phyloP scores from a whole-genome alignment of 1,284 basidiomycete species.

The Trametes sp. region DNA sequence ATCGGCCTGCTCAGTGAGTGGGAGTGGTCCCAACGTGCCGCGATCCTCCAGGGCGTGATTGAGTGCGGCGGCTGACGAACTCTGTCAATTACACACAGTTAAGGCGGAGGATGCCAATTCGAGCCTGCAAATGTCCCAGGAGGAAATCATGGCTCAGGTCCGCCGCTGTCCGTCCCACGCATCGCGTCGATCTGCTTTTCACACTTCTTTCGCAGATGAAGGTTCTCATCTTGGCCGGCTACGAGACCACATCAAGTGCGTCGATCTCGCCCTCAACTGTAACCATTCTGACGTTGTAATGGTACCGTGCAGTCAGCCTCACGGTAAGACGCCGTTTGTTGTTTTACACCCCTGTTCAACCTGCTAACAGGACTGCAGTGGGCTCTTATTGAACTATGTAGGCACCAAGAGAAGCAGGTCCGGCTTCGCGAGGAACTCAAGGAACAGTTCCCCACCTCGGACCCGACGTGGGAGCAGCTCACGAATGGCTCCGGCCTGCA shows the following conservation, averaged over 20 bases:
- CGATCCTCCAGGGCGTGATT: neutral
- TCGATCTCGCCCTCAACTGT: neutral
- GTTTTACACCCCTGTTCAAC: neutral
- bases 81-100: slow-evolving; percentile 44
- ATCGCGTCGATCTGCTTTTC: neutral
- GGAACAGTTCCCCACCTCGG: slow-evolving; percentile 31
- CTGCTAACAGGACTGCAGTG: slow-evolving; percentile 23
- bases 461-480: slow-evolving; percentile 47
- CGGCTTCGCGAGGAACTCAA: slow-evolving; percentile 52
- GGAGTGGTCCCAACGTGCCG: neutral
- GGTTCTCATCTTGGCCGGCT: slow-evolving; percentile 48
- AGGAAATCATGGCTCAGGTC: slow-evolving; percentile 72
- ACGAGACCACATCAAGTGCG: slow-evolving; percentile 53
- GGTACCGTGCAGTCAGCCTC: slow-evolving; percentile 29
- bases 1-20: slow-evolving; percentile 60
- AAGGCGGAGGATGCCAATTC: slow-evolving; percentile 55
- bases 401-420: slow-evolving; percentile 44
- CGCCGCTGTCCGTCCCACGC: neutral
- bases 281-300: neutral
- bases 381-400: slow-evolving; percentile 45
- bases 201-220: slow-evolving; percentile 41
- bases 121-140: slow-evolving; percentile 60
- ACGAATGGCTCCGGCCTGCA: slow-evolving; percentile 39
- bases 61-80: neutral
- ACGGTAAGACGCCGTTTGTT: slow-evolving; percentile 21